These are phyloP conservation scores for Dactylonectria macrodidyma DNA, from an alignment of 2,329 filamentous ascomycete genomes.

Conservation along the genomic window DNA sequence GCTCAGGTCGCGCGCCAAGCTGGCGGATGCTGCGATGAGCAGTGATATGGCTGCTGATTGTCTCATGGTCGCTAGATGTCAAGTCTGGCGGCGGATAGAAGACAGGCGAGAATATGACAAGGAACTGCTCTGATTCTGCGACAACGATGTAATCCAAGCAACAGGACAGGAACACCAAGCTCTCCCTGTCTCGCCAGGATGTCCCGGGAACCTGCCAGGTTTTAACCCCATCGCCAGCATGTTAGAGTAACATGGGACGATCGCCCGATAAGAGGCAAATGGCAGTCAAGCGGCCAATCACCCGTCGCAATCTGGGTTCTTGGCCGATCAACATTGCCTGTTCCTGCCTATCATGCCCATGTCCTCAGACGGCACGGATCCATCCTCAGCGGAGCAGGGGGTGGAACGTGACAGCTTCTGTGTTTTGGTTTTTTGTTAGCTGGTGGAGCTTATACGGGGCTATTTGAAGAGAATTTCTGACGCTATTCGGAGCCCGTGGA, in stretches of 20 bases:
- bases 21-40: constrained; percentile 22
- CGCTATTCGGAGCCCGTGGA: not conserved
- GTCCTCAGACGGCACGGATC: constrained; percentile 1
- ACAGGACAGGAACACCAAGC: constrained; percentile 11
- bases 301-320: not conserved
- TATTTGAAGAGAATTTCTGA: constrained; percentile 12
- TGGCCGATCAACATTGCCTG: constrained; percentile 2
- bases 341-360: constrained; percentile 31
- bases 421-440: not conserved
- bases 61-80: constrained; percentile 17
- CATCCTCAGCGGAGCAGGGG: constrained; percentile 14
- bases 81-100: not conserved
- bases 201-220: constrained; percentile 10
- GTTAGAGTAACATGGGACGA: constrained; percentile 20
- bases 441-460: constrained; percentile 16
- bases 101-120: not conserved
- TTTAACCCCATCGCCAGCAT: constrained; percentile 16
- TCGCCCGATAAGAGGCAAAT: constrained; percentile 16
- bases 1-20: constrained; percentile 5
- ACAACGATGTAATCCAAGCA: constrained; percentile 13
- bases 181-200: constrained; percentile 13
- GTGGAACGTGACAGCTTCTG: constrained; percentile 19
- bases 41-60: constrained; percentile 14
- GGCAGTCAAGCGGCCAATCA: constrained; percentile 6
- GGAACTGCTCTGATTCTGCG: constrained; percentile 10